Evolutionary conservation across 768 basidiomycete species (phyloP).

Genomic region (Cyclocybe aegerita): DNA sequence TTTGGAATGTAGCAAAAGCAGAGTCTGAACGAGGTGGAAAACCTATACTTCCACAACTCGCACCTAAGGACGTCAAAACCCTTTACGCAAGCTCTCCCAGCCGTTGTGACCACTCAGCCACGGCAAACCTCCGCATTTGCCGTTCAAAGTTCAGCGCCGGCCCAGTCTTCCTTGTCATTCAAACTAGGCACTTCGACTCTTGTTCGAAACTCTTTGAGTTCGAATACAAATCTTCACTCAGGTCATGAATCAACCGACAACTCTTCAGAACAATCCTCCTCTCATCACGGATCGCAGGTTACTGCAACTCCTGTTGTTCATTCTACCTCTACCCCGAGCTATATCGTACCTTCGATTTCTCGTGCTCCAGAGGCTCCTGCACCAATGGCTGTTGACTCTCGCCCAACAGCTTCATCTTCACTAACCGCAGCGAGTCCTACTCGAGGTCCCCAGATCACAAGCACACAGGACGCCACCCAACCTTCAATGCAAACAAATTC

Average conservation of each 20-base stretch:
- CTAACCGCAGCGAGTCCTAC: no score
- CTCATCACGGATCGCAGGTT: background rate
- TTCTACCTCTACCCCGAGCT: no score
- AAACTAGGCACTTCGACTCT: conserved; percentile 14
- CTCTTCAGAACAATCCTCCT: conserved; percentile 3
- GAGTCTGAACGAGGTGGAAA: conserved; percentile 79
- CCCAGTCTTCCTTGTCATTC: conserved; percentile 30
- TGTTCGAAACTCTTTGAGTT: conserved; percentile 3
- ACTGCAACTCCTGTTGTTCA: no score
- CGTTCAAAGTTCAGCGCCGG: conserved; percentile 4
- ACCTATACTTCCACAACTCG: conserved; percentile 77
- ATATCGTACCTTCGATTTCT: no score
- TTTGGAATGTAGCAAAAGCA: conserved; percentile 60
- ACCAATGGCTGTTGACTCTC: no score
- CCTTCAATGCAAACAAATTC: conserved; percentile 1
- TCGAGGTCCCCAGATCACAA: no score
- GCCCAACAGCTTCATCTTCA: no score
- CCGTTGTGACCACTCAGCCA: conserved; percentile 25
- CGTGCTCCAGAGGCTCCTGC: no score
- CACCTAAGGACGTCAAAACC: conserved; percentile 42
- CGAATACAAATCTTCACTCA: background rate
- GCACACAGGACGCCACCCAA: background rate
- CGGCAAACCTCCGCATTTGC: conserved; percentile 15
- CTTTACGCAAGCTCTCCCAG: conserved; percentile 17
- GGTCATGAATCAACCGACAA: conserved; percentile 5